phyloP scores from a whole-genome alignment of 2,329 filamentous ascomycete genomes.

The Calonectria hawksworthii region DNA sequence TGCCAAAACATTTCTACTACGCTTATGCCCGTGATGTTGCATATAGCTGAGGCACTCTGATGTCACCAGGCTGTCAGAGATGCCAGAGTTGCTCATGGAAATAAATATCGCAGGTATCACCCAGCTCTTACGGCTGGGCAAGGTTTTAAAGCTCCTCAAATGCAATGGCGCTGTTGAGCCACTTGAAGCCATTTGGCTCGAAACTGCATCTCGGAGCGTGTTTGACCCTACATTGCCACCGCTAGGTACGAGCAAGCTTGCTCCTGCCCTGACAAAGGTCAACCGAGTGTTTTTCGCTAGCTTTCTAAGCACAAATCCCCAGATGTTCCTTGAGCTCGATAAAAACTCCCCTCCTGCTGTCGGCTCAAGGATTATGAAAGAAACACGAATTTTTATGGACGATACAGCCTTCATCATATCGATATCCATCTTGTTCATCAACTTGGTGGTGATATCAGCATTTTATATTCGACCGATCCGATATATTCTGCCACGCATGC shows the following conservation, averaged over 20 bases:
- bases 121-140: too few relatives aligned
- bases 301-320: background rate
- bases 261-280: background rate
- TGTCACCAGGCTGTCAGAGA: too few relatives aligned
- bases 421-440: background rate
- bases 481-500: slow-evolving; percentile 1
- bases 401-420: background rate
- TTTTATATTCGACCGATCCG: background rate
- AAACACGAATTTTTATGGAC: slow-evolving; percentile 10
- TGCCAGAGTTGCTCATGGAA: too few relatives aligned
- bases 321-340: background rate
- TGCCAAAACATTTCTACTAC: too few relatives aligned
- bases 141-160: too few relatives aligned
- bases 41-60: too few relatives aligned
- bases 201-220: background rate
- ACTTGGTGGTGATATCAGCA: background rate
- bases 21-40: too few relatives aligned
- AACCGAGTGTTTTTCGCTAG: background rate
- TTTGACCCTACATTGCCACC: background rate
- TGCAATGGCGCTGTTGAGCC: too few relatives aligned
- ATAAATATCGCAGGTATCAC: too few relatives aligned
- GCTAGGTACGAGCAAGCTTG: background rate
- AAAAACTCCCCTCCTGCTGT: background rate
- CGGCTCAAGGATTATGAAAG: background rate
- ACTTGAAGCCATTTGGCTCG: background rate